These are phyloP conservation scores for Ulvella scutata DNA, from an alignment of 139 green algal species.

Conservation along the genomic window DNA sequence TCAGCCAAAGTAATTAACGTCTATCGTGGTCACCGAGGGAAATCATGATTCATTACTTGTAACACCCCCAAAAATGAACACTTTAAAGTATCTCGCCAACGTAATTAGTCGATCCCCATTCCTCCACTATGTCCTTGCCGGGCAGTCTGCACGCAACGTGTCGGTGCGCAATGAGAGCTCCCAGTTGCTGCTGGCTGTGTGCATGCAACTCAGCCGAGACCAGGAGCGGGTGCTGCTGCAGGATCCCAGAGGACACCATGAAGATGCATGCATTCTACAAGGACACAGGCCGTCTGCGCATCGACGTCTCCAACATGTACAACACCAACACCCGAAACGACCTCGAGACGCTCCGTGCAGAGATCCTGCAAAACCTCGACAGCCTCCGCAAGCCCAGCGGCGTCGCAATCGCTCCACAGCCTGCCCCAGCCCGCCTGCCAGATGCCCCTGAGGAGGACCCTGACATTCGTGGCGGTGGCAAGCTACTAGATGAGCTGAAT, in stretches of 20 bases:
- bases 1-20: too few relatives aligned
- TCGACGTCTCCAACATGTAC: constrained; percentile 80
- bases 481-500: constrained; percentile 31
- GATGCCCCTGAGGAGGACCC: constrained; percentile 50
- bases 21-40: too few relatives aligned
- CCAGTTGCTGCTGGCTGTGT: too few relatives aligned
- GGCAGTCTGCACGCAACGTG: neutral
- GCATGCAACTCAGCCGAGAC: neutral
- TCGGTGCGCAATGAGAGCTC: too few relatives aligned
- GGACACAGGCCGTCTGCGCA: constrained; percentile 71
- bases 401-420: constrained; percentile 19
- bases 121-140: neutral
- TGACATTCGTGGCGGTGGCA: constrained; percentile 53
- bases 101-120: constrained; percentile 12
- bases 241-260: constrained; percentile 28
- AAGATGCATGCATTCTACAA: constrained; percentile 68
- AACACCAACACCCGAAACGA: constrained; percentile 68
- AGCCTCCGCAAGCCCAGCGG: constrained; percentile 46
- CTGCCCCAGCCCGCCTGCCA: neutral
- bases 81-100: constrained; percentile 9
- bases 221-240: neutral
- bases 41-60: neutral
- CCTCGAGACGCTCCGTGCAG: constrained; percentile 50
- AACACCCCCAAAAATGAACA: too few relatives aligned
- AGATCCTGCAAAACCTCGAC: constrained; percentile 50